A percentile compares a stretch with the other conserved stretches of the same genome.
These are phyloP conservation scores for Saccharomycopsis hybrid DNA, from an alignment of 1,139 yeast species.

Conservation along the genomic window DNA sequence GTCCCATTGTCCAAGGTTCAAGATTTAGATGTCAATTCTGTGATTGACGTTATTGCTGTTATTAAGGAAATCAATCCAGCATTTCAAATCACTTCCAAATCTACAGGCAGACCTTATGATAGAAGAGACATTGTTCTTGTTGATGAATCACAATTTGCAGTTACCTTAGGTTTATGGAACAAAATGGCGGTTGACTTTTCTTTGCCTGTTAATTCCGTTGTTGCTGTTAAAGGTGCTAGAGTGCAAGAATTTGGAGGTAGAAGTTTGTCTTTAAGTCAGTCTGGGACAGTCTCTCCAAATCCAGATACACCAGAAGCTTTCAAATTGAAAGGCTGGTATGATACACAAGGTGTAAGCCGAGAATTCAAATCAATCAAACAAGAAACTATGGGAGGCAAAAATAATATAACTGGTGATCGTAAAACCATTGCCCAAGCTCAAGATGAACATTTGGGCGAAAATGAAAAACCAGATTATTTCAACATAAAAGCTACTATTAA, in stretches of 20 bases:
- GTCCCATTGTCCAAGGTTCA: slow-evolving; percentile 62
- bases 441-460: slow-evolving; percentile 62
- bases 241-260: slow-evolving; percentile 88
- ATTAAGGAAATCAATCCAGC: slow-evolving; percentile 69
- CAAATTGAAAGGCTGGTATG: slow-evolving; percentile 91
- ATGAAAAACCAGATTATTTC: slow-evolving; percentile 76
- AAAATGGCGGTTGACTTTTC: slow-evolving; percentile 73
- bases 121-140: slow-evolving; percentile 85
- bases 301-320: slow-evolving; percentile 91
- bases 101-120: slow-evolving; percentile 84
- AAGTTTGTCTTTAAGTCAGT: slow-evolving; percentile 71
- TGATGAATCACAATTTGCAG: slow-evolving; percentile 74
- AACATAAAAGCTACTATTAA: slow-evolving; percentile 66
- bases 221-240: slow-evolving; percentile 87
- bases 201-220: slow-evolving; percentile 70
- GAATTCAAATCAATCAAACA: slow-evolving; percentile 56
- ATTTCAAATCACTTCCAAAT: slow-evolving; percentile 82
- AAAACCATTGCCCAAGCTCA: slow-evolving; percentile 63
- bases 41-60: slow-evolving; percentile 84
- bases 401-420: slow-evolving; percentile 39
- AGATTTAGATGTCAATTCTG: slow-evolving; percentile 60
- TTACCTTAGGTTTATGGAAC: slow-evolving; percentile 87
- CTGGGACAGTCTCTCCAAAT: slow-evolving; percentile 67
- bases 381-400: slow-evolving; percentile 30
- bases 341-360: slow-evolving; percentile 58